A percentile compares a stretch with the other conserved stretches of the same genome.
These are phyloP conservation scores for Stephania japonica DNA, from an alignment of 164 flowering plant genomes.

Conservation along the genomic window DNA sequence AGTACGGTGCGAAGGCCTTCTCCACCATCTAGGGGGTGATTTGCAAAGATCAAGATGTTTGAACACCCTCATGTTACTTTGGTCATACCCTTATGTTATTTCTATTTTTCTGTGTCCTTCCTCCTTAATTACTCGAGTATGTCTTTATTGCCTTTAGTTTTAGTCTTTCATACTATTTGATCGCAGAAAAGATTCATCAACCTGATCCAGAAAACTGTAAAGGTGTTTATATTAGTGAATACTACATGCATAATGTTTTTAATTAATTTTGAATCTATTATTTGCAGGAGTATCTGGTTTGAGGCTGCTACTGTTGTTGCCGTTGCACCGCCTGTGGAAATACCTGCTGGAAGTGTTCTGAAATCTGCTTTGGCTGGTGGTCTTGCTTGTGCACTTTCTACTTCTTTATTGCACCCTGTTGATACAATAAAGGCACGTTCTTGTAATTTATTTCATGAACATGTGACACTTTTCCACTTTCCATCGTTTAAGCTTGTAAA, in stretches of 20 bases:
- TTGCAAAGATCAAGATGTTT: no score
- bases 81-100: neutral
- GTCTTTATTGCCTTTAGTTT: no score
- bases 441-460: neutral
- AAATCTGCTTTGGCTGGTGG: conserved; percentile 98
- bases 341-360: conserved; percentile 86
- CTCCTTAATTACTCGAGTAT: no score
- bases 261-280: neutral
- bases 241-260: neutral
- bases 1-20: no score
- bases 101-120: neutral
- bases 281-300: conserved; percentile 80
- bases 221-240: neutral
- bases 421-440: conserved; percentile 77
- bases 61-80: neutral
- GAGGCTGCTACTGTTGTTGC: conserved; percentile 96
- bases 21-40: no score
- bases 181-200: no score
- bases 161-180: no score
- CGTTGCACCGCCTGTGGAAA: conserved; percentile 85
- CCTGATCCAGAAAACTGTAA: neutral
- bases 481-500: neutral
- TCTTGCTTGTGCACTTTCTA: conserved; percentile 84
- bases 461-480: neutral
- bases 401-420: conserved; percentile 75